Conservation (phyloP, 371 early-diverging fungal genomes). For the Haplosporangium sp. region DNA sequence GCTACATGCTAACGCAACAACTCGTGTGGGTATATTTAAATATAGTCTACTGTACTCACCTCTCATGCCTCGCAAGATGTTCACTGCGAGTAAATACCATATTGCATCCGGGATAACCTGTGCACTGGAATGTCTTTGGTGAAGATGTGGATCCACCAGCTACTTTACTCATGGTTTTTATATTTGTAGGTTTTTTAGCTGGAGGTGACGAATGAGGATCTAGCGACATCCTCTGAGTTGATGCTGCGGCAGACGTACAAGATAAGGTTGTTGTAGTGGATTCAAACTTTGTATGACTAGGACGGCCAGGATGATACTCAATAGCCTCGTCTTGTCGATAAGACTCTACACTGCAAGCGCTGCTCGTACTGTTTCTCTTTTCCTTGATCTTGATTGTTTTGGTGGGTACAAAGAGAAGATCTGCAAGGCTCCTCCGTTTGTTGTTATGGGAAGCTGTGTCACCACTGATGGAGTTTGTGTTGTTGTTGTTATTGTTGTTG, state of each 20-base stretch:
- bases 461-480: constrained; percentile 1
- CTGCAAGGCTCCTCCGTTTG: constrained; percentile 50
- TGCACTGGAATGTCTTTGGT: constrained; percentile 69
- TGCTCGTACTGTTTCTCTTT: constrained; percentile 38
- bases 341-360: constrained; percentile 34
- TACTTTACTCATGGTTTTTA: constrained; percentile 24
- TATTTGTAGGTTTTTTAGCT: constrained; percentile 13
- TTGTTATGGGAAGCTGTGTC: constrained; percentile 22
- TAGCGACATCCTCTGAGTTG: constrained; percentile 6
- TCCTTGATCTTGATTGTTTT: constrained; percentile 48
- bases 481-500: background rate
- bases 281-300: constrained; percentile 28
- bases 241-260: constrained; percentile 2
- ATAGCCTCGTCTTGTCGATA: constrained; percentile 32
- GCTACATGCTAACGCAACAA: background rate
- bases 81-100: constrained; percentile 75
- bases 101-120: constrained; percentile 66
- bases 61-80: constrained; percentile 69
- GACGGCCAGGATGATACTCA: background rate
- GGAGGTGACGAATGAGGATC: constrained; percentile 21
- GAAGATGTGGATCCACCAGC: constrained; percentile 34
- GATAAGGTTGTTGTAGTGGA: constrained; percentile 18
- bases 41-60: constrained; percentile 51
- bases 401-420: constrained; percentile 41
- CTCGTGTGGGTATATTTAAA: constrained; percentile 1